Evolutionary conservation across 768 basidiomycete genomes (phyloP).

Genomic region (Scleroderma citrinum): DNA sequence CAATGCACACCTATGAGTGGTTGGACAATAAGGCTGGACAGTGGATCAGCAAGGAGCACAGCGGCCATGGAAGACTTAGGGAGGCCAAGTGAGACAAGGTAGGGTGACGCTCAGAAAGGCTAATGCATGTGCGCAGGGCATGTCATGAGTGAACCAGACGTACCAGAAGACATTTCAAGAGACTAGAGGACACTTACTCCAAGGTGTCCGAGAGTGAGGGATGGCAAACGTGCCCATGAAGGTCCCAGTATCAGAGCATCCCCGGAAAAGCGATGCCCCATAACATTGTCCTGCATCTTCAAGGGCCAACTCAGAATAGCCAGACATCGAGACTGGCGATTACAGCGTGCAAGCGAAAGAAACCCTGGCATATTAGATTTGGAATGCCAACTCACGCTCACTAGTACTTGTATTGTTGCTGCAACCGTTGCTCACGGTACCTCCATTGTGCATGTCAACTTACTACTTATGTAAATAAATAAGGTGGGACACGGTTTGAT

Average conservation of each 20-base stretch:
- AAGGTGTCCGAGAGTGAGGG: neutral
- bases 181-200: neutral
- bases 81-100: constrained; percentile 82
- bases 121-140: neutral
- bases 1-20: constrained; percentile 65
- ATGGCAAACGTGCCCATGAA: neutral
- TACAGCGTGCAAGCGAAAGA: too few relatives aligned
- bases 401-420: too few relatives aligned
- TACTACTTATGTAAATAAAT: too few relatives aligned
- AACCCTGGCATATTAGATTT: too few relatives aligned
- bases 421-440: too few relatives aligned
- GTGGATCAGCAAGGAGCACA: constrained; percentile 88
- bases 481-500: too few relatives aligned
- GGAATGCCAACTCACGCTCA: too few relatives aligned
- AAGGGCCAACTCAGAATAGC: too few relatives aligned
- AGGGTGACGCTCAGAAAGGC: constrained; percentile 57
- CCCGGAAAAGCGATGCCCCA: too few relatives aligned
- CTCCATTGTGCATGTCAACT: too few relatives aligned
- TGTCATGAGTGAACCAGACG: neutral
- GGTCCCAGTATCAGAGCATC: neutral
- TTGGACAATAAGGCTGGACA: constrained; percentile 87
- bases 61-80: constrained; percentile 82
- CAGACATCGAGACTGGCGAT: too few relatives aligned
- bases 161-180: neutral
- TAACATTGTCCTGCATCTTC: too few relatives aligned